Evolutionary conservation across 805 yeast species (phyloP).

Genomic region (Clavispora asparagi): DNA sequence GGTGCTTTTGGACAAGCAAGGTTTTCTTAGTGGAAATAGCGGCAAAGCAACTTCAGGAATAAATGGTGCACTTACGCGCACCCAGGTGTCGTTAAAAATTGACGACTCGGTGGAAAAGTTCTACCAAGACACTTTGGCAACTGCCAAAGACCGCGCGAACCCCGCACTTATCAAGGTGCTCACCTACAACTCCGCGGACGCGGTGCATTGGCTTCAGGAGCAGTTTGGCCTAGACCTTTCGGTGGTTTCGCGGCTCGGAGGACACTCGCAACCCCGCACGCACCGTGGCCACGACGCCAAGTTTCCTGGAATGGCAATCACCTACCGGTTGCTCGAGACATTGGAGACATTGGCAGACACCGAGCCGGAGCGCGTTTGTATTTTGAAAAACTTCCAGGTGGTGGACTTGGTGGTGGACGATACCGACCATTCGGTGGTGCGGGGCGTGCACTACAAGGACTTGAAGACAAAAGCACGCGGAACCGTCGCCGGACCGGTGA

Average conservation of each 20-base stretch:
- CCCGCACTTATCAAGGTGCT: slow-evolving; percentile 54
- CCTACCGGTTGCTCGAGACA: slow-evolving; percentile 33
- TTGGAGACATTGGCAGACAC: slow-evolving; percentile 13
- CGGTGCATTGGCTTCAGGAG: slow-evolving; percentile 69
- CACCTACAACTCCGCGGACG: slow-evolving; percentile 56
- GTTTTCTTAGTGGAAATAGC: slow-evolving; percentile 58
- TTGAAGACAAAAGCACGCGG: slow-evolving; percentile 25
- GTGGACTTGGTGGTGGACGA: slow-evolving; percentile 37
- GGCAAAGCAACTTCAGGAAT: slow-evolving; percentile 67
- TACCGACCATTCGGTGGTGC: slow-evolving; percentile 7
- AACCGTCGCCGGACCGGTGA: slow-evolving; percentile 49
- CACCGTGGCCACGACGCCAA: slow-evolving; percentile 69
- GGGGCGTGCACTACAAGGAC: slow-evolving; percentile 24
- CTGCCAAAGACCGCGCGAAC: slow-evolving; percentile 60
- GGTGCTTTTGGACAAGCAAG: slow-evolving; percentile 52
- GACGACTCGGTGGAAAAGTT: slow-evolving; percentile 57
- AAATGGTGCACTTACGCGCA: slow-evolving; percentile 65
- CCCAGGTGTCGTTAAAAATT: slow-evolving; percentile 47
- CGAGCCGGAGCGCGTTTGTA: slow-evolving; percentile 36
- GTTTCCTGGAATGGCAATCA: slow-evolving; percentile 64
- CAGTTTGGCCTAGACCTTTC: slow-evolving; percentile 59
- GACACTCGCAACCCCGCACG: slow-evolving; percentile 76
- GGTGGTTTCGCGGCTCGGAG: slow-evolving; percentile 72
- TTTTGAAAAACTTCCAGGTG: slow-evolving; percentile 24
- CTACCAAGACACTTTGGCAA: slow-evolving; percentile 59